Evolutionary conservation across 106 monocot species (phyloP), one percentile per base, ranked within the genome.

Genomic region (Dioscorea alata): DNA sequence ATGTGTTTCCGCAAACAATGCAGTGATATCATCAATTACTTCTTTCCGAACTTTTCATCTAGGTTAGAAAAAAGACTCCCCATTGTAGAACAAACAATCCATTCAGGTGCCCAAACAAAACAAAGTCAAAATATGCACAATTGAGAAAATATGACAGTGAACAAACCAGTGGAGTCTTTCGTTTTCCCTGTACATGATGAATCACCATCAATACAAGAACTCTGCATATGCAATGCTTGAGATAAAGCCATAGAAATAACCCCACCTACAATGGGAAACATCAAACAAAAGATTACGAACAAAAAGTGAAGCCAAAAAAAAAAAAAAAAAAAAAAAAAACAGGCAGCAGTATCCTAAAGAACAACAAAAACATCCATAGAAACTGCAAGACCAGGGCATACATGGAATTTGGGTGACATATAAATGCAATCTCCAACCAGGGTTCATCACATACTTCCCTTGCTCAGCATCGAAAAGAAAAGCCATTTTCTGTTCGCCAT

Each of bases 401-500:
- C 94, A 94, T 56, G 87, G 94, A 61, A 81, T 67, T 60, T 93
- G 99, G 23, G 75, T 80, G 57, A 93, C 76, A 77, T 93, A 99
- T 31, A 99, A 59, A 84, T 99, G 99, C 17, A 99, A 68, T 51
- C 54, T 34, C 85, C 80, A 82, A 33, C 88, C 87, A 16, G 85
- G 73, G 10, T 33, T 76, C 79, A 99, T 60, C 23, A 23, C 69
- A 66, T 85, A 93, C 73, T 76, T 99, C 57, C 23, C 23, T 35
- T 65, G 63, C 6, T 49, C 75, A 42, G 23, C 50, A 77, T 78
- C 71, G 72, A 80, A 80, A 64, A 66, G 53, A 22, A 91, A 72
- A 48, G 81, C 7, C 24, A 22, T 51, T 18, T 63, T 56, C 19
- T n/a, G 68, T 17, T 12, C 70, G 70, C 32, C 49, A 65, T 33